Evolutionary conservation across 2,329 filamentous ascomycete species (phyloP).

Genomic region (Fusarium xylarioides): DNA sequence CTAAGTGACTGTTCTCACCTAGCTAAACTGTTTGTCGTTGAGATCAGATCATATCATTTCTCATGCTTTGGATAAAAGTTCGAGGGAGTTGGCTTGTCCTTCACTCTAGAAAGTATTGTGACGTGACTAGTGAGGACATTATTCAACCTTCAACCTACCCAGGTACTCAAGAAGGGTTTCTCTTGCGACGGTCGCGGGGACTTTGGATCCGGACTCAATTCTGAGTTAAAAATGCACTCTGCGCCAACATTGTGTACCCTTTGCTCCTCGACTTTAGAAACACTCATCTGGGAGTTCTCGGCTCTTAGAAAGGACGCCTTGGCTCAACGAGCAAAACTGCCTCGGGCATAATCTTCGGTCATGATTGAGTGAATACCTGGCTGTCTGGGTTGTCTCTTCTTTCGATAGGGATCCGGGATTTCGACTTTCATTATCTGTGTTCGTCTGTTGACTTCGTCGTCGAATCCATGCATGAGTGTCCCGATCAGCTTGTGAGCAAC

Average conservation of each 20-base stretch:
- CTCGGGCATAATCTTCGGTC: neutral
- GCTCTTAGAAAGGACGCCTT: neutral
- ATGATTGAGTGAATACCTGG: neutral
- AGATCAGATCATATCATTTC: too few relatives aligned
- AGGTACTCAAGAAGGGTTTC: neutral
- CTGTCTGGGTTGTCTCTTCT: neutral
- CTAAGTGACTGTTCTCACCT: neutral
- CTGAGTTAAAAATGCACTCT: neutral
- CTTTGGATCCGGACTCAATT: neutral
- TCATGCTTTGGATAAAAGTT: neutral
- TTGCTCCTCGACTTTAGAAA: neutral
- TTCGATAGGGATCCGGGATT: neutral
- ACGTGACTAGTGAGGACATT: neutral
- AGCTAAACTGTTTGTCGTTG: neutral
- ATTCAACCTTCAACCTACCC: neutral
- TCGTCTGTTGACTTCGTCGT: neutral
- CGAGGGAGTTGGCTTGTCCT: neutral
- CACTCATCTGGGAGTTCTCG: neutral
- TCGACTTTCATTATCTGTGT: neutral
- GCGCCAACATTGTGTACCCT: neutral
- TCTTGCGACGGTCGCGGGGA: neutral
- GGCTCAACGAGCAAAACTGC: neutral
- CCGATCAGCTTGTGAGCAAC: neutral
- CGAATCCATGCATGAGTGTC: neutral
- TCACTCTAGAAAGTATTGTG: neutral